Conservation (phyloP, 768 basidiomycete species). For the Sutorius australiensis region DNA sequence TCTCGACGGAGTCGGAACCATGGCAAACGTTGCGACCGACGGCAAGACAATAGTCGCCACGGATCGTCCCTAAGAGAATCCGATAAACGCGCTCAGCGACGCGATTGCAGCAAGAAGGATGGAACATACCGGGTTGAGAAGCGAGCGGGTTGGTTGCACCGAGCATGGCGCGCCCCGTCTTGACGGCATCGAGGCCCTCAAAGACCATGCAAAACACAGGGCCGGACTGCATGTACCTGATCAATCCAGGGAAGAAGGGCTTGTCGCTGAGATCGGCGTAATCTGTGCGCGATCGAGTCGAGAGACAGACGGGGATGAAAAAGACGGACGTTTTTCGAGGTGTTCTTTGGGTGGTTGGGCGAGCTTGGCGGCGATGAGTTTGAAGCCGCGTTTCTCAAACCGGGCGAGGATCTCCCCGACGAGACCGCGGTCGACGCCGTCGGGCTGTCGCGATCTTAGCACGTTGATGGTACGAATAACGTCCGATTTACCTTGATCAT, state of each 20-base stretch:
- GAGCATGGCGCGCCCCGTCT: slow-evolving; percentile 94
- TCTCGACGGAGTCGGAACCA: slow-evolving; percentile 86
- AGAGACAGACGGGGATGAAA: background rate
- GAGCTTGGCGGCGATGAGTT: slow-evolving; percentile 93
- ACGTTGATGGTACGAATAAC: too few species aligned
- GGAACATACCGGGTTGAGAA: slow-evolving; percentile 70
- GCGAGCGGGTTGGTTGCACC: slow-evolving; percentile 95
- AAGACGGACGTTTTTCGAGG: slow-evolving; percentile 76
- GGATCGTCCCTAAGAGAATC: slow-evolving; percentile 73
- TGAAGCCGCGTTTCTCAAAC: slow-evolving; percentile 98
- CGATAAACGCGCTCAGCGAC: slow-evolving; percentile 2
- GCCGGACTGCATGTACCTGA: slow-evolving; percentile 94
- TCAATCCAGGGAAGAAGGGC: slow-evolving; percentile 93
- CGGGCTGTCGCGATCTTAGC: slow-evolving; percentile 56
- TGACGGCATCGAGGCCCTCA: slow-evolving; percentile 91
- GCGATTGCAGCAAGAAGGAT: background rate
- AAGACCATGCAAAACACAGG: slow-evolving; percentile 96
- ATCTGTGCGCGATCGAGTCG: slow-evolving; percentile 45
- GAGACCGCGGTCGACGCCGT: slow-evolving; percentile 96
- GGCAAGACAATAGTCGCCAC: slow-evolving; percentile 92
- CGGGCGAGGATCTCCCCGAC: slow-evolving; percentile 93
- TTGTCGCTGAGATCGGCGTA: slow-evolving; percentile 94
- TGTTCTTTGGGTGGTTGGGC: slow-evolving; percentile 74
- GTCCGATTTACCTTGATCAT: slow-evolving; percentile 83
- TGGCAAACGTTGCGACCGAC: slow-evolving; percentile 95